These are phyloP conservation scores for Xylaria digitata DNA, from an alignment of 2,329 filamentous ascomycete species.

Conservation along the genomic window DNA sequence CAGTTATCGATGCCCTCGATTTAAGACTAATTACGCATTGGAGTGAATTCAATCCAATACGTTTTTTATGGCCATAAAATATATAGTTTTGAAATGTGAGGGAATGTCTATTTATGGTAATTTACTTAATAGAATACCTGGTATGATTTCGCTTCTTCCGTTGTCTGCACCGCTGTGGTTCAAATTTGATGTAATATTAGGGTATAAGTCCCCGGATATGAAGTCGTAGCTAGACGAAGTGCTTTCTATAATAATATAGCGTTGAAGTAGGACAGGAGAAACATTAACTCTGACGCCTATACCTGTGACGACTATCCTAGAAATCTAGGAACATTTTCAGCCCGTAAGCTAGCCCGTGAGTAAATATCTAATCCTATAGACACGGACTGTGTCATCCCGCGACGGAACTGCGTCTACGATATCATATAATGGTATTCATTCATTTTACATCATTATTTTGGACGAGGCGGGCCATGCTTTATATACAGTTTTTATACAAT, in stretches of 20 bases:
- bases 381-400: background rate
- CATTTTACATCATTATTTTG: conserved; percentile 14
- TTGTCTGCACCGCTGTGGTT: background rate
- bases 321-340: too few species aligned
- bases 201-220: background rate
- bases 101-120: background rate
- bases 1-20: too few species aligned
- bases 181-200: background rate
- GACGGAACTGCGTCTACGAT: background rate
- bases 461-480: conserved; percentile 4
- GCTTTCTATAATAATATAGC: background rate
- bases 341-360: background rate
- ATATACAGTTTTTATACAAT: conserved; percentile 37
- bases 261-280: background rate
- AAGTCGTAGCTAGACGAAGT: too few species aligned
- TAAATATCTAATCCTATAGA: background rate
- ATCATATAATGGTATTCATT: conserved; percentile 7
- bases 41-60: too few species aligned
- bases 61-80: too few species aligned
- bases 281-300: background rate
- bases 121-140: background rate
- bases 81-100: too few species aligned
- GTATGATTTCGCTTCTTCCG: background rate
- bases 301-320: background rate
- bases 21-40: too few species aligned